A percentile compares a stretch with the other conserved stretches of the same genome.
phyloP scores from a whole-genome alignment of 345 rosid species.

The Corchorus capsularis region DNA sequence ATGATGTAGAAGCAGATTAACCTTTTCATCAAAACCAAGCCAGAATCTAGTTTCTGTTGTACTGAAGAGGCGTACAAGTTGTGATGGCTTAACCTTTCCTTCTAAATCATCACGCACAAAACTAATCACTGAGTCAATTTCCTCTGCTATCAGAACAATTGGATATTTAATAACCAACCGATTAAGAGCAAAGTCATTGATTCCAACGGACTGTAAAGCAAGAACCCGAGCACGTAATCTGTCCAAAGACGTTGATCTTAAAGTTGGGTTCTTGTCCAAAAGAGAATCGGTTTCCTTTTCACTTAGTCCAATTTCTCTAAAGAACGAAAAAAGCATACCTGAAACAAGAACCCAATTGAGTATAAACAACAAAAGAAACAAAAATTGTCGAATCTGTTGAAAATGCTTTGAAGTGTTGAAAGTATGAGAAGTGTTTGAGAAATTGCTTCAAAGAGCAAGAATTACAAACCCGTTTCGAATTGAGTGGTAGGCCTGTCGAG shows the following conservation, averaged over 20 bases:
- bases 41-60: slow-evolving; percentile 44
- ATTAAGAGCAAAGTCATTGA: slow-evolving; percentile 46
- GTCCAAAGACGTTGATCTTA: slow-evolving; percentile 39
- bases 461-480: slow-evolving; percentile 33
- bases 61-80: slow-evolving; percentile 53
- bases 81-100: slow-evolving; percentile 50
- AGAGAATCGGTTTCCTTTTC: slow-evolving; percentile 45
- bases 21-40: slow-evolving; percentile 59
- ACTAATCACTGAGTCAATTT: slow-evolving; percentile 41
- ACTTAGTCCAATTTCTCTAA: slow-evolving; percentile 42
- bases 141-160: slow-evolving; percentile 50
- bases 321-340: slow-evolving; percentile 44
- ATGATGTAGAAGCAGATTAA: slow-evolving; percentile 45
- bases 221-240: slow-evolving; percentile 38
- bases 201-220: slow-evolving; percentile 53
- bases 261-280: slow-evolving; percentile 41
- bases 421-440: slow-evolving; percentile 29
- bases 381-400: background rate
- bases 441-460: slow-evolving; percentile 30
- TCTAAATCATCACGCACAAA: slow-evolving; percentile 48
- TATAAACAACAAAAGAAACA: background rate
- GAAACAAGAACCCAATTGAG: slow-evolving; percentile 24
- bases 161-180: slow-evolving; percentile 54
- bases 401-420: background rate
- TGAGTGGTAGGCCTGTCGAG: slow-evolving; percentile 16